These are phyloP conservation scores for Trypanosoma scelopori DNA, from an alignment of 208 protist genomes.

Conservation along the genomic window DNA sequence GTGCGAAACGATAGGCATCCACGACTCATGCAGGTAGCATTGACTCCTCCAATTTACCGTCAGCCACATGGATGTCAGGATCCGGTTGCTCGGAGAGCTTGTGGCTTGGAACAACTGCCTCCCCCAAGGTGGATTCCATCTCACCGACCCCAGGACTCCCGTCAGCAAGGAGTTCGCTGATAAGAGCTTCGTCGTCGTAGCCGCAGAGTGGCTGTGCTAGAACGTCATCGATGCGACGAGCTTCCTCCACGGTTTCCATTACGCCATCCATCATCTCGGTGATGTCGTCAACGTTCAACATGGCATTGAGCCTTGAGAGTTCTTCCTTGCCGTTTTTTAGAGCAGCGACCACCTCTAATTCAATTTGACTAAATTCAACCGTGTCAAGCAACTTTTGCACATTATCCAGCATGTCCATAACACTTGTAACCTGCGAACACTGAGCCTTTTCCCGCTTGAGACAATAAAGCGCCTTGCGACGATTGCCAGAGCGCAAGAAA, in stretches of 20 bases:
- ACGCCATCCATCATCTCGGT: conserved; percentile 75
- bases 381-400: conserved; percentile 75
- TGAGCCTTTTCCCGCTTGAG: conserved; percentile 74
- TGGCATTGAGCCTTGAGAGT: conserved; percentile 72
- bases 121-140: conserved; percentile 1
- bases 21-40: conserved; percentile 5
- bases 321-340: conserved; percentile 74
- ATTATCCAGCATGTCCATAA: conserved; percentile 79
- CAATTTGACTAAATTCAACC: conserved; percentile 75
- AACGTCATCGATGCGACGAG: conserved; percentile 63
- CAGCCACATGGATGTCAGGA: background rate
- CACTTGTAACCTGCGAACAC: conserved; percentile 46
- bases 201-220: conserved; percentile 51
- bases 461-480: conserved; percentile 76
- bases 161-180: conserved; percentile 42
- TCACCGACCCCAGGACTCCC: background rate
- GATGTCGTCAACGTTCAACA: conserved; percentile 86
- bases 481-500: conserved; percentile 66
- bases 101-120: conserved; percentile 13
- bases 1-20: no score
- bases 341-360: conserved; percentile 65
- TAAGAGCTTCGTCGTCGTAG: conserved; percentile 63
- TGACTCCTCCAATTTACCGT: background rate
- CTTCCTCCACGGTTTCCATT: conserved; percentile 69
- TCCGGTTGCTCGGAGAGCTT: conserved; percentile 1